A percentile compares a stretch with the other conserved stretches of the same genome.
Conservation (phyloP, 2,329 filamentous ascomycete species). For the Aspergillus sojae region DNA sequence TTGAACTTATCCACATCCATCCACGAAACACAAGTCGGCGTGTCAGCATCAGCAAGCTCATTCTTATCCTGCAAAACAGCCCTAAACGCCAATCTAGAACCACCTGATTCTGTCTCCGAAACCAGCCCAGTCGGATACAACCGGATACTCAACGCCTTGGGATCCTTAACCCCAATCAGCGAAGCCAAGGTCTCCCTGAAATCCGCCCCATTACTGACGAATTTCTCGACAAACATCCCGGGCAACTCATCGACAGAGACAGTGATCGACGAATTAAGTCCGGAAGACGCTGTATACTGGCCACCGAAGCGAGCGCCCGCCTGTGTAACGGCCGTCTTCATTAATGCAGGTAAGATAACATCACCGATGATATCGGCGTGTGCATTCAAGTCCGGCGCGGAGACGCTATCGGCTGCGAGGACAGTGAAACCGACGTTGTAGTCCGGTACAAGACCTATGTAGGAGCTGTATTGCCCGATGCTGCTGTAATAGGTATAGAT, state of each 20-base stretch:
- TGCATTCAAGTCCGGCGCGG: constrained; percentile 22
- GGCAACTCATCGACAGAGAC: neutral
- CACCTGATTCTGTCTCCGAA: constrained; percentile 1
- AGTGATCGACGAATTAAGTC: neutral
- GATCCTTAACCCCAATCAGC: neutral
- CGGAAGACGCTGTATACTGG: neutral
- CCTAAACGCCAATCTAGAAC: constrained; percentile 18
- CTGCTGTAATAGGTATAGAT: constrained; percentile 39
- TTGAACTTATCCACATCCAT: constrained; percentile 24
- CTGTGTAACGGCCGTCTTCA: constrained; percentile 15
- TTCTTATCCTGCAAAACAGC: constrained; percentile 26
- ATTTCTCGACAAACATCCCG: constrained; percentile 6
- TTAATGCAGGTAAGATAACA: constrained; percentile 28
- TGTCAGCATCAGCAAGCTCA: constrained; percentile 26
- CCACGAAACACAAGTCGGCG: constrained; percentile 33
- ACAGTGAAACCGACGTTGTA: constrained; percentile 40
- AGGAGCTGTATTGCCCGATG: constrained; percentile 37
- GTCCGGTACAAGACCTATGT: constrained; percentile 38
- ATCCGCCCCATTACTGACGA: constrained; percentile 6
- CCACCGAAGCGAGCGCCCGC: no score
- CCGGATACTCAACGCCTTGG: constrained; percentile 3
- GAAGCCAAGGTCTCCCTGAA: constrained; percentile 3
- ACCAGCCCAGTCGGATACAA: constrained; percentile 12
- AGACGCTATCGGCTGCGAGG: constrained; percentile 28
- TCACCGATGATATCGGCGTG: constrained; percentile 33